Evolutionary conservation across 345 rosid species (phyloP).

Genomic region (Syzygium aqueum): DNA sequence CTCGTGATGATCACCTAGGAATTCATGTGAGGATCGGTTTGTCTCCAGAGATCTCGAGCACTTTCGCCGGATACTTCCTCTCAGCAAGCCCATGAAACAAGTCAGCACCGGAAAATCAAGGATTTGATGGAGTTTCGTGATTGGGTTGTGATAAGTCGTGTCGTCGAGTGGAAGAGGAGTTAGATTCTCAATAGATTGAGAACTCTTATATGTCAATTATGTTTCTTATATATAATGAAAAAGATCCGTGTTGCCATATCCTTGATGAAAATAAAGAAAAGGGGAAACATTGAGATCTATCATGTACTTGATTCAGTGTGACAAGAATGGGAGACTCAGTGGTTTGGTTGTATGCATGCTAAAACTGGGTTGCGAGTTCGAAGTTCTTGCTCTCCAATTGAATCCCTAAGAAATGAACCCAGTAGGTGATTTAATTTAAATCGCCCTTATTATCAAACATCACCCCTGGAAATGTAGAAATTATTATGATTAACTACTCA

Average conservation of each 20-base stretch:
- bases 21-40: constrained; percentile 46
- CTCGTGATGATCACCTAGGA: constrained; percentile 24
- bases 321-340: background rate
- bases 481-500: background rate
- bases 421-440: background rate
- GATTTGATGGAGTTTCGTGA: background rate
- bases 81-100: background rate
- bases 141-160: background rate
- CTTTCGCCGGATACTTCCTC: constrained; percentile 29
- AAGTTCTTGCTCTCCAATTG: background rate
- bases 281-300: background rate
- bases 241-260: background rate
- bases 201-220: background rate
- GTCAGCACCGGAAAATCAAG: background rate
- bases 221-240: background rate
- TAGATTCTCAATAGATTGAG: background rate
- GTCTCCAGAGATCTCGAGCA: constrained; percentile 16
- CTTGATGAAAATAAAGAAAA: no score
- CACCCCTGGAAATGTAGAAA: background rate
- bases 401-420: background rate
- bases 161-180: background rate
- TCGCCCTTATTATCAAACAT: background rate
- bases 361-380: background rate
- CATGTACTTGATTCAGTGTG: background rate
- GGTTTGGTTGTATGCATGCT: background rate